A percentile compares a stretch with the other conserved stretches of the same genome.
These are phyloP conservation scores for Arthrobotrys musiformis DNA, from an alignment of 2,329 filamentous ascomycete species.

Conservation along the genomic window DNA sequence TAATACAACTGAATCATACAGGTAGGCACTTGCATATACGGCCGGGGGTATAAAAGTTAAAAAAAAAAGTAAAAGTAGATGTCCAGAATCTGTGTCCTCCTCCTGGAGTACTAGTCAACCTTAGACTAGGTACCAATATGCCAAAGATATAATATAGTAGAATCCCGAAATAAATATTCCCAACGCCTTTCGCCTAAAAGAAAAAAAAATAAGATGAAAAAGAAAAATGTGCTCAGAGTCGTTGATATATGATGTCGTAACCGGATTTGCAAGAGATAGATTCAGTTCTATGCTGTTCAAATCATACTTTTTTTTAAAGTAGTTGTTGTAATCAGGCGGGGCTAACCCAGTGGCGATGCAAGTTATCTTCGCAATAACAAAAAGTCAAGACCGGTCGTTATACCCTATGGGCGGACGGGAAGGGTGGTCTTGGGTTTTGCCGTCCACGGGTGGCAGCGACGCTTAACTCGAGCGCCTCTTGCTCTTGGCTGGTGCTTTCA, in stretches of 20 bases:
- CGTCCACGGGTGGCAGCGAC: slow-evolving; percentile 40
- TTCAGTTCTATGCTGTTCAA: slow-evolving; percentile 29
- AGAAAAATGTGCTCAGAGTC: slow-evolving; percentile 6
- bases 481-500: slow-evolving; percentile 29
- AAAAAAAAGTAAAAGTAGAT: not conserved
- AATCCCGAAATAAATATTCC: slow-evolving; percentile 21
- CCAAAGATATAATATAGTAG: not conserved
- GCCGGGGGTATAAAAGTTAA: slow-evolving; percentile 31
- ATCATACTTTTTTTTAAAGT: slow-evolving; percentile 43
- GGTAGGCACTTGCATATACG: slow-evolving; percentile 8
- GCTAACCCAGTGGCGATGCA: not conserved
- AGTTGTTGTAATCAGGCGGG: slow-evolving; percentile 9
- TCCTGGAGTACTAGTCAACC: no score
- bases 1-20: slow-evolving; percentile 47
- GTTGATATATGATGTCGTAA: slow-evolving; percentile 22
- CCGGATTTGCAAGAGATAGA: slow-evolving; percentile 17
- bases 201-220: slow-evolving; percentile 7
- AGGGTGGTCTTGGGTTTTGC: slow-evolving; percentile 38
- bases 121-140: no score
- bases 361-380: not conserved
- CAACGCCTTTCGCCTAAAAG: slow-evolving; percentile 44
- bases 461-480: slow-evolving; percentile 47
- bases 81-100: slow-evolving; percentile 7
- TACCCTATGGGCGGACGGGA: slow-evolving; percentile 44
- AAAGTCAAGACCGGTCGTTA: not conserved